phyloP scores from a whole-genome alignment of 108 stramenopile species.

The Cyclostephanos invisitatus region DNA sequence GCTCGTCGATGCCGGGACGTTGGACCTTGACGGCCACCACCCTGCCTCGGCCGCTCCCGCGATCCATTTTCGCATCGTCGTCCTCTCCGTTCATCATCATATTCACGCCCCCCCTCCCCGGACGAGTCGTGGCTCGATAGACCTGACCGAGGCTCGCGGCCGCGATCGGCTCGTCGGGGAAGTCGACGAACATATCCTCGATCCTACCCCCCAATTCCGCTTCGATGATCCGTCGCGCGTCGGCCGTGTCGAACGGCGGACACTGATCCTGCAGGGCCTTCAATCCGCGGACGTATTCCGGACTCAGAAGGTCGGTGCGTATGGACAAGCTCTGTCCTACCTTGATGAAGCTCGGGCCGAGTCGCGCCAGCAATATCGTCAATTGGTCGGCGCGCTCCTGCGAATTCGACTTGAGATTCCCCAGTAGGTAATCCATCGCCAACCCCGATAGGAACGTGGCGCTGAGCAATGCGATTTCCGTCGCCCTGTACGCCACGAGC shows the following conservation, averaged over 20 bases:
- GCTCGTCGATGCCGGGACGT: constrained; percentile 89
- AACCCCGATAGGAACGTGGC: constrained; percentile 41
- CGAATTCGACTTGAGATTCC: constrained; percentile 57
- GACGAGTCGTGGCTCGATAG: constrained; percentile 77
- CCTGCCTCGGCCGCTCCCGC: constrained; percentile 1
- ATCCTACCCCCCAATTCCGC: constrained; percentile 81
- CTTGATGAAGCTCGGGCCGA: constrained; percentile 90
- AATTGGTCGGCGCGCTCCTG: constrained; percentile 70
- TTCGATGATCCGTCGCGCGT: constrained; percentile 81
- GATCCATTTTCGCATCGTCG: too few species aligned
- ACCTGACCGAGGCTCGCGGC: constrained; percentile 95
- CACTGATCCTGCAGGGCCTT: constrained; percentile 89
- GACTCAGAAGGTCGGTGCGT: constrained; percentile 88
- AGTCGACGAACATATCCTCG: constrained; percentile 62
- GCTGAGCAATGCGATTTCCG: constrained; percentile 57
- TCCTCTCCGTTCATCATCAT: constrained; percentile 12
- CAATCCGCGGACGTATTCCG: constrained; percentile 82
- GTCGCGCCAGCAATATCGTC: constrained; percentile 58
- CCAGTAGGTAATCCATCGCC: constrained; percentile 36
- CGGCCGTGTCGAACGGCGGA: constrained; percentile 76
- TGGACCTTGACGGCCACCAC: constrained; percentile 96
- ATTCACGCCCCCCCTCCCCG: background rate
- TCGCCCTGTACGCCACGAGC: constrained; percentile 44
- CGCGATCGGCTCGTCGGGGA: constrained; percentile 82
- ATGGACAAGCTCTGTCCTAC: constrained; percentile 95